phyloP scores from a whole-genome alignment of 2,329 filamentous ascomycete species.

The Dichotomopilus funicola region DNA sequence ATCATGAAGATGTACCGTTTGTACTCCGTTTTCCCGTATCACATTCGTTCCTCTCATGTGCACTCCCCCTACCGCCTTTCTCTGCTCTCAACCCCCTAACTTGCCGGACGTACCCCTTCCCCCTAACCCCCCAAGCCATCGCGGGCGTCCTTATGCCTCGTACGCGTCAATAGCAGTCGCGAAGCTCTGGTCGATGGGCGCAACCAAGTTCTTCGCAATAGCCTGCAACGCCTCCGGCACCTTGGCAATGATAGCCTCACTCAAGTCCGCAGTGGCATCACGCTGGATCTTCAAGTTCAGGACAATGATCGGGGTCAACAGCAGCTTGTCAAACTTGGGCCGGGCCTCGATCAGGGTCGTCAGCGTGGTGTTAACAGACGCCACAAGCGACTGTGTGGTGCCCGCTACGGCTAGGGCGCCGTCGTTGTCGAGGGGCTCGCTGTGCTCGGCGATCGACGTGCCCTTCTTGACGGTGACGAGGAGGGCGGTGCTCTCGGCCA shows the following conservation, averaged over 20 bases:
- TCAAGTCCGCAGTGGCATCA: slow-evolving; percentile 34
- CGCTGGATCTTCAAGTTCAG: slow-evolving; percentile 37
- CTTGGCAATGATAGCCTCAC: slow-evolving; percentile 34
- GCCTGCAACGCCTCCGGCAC: slow-evolving; percentile 31
- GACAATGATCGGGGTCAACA: slow-evolving; percentile 38
- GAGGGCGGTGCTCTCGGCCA: slow-evolving; percentile 33
- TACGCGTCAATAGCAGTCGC: slow-evolving; percentile 29
- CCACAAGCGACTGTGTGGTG: slow-evolving; percentile 31
- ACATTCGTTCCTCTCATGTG: too few relatives aligned
- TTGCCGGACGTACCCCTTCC: too few relatives aligned
- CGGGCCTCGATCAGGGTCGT: slow-evolving; percentile 34
- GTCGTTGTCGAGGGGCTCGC: slow-evolving; percentile 31
- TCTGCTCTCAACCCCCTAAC: too few relatives aligned
- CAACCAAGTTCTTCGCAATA: slow-evolving; percentile 31
- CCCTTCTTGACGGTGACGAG: slow-evolving; percentile 36
- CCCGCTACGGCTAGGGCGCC: slow-evolving; percentile 36
- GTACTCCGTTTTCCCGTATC: too few relatives aligned
- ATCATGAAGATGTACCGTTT: too few relatives aligned
- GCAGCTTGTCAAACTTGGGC: slow-evolving; percentile 38
- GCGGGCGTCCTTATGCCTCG: background rate
- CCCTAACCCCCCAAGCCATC: too few relatives aligned
- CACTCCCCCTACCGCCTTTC: too few relatives aligned
- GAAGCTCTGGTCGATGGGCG: slow-evolving; percentile 36
- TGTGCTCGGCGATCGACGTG: slow-evolving; percentile 31
- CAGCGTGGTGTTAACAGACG: slow-evolving; percentile 35